Conservation (phyloP, 805 yeast genomes). For the Kodamaea nitidulidarum region DNA sequence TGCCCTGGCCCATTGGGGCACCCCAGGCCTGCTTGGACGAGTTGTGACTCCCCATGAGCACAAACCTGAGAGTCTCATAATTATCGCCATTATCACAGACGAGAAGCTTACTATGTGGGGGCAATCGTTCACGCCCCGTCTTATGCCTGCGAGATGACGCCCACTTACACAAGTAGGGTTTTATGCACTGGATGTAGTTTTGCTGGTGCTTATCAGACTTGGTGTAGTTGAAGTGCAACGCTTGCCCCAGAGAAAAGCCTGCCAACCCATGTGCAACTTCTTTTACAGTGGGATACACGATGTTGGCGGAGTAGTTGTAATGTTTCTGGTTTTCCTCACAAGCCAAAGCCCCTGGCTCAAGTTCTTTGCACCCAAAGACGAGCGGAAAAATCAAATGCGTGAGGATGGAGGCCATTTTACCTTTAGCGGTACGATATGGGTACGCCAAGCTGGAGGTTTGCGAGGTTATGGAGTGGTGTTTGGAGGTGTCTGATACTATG, state of each 20-base stretch:
- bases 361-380: constrained; percentile 23
- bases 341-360: constrained; percentile 23
- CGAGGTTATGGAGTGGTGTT: constrained; percentile 31
- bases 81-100: constrained; percentile 49
- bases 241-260: constrained; percentile 48
- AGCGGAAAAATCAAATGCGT: constrained; percentile 48
- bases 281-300: constrained; percentile 44
- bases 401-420: constrained; percentile 37
- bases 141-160: constrained; percentile 12
- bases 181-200: constrained; percentile 41
- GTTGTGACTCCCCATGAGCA: constrained; percentile 70
- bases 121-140: constrained; percentile 35
- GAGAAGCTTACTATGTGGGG: constrained; percentile 71
- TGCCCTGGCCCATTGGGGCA: constrained; percentile 16
- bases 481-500: constrained; percentile 14
- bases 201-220: constrained; percentile 17
- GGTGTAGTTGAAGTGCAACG: constrained; percentile 44
- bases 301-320: constrained; percentile 28
- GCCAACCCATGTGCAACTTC: constrained; percentile 38
- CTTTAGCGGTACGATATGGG: constrained; percentile 29
- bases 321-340: constrained; percentile 19
- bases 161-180: constrained; percentile 47
- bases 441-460: constrained; percentile 50
- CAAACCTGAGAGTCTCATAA: constrained; percentile 58
- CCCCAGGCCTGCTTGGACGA: constrained; percentile 85